Percentiles rank a stretch among this genome's conserved stretches.
Conservation (phyloP, 306 rosid species). For the Vachellia collinsii region DNA sequence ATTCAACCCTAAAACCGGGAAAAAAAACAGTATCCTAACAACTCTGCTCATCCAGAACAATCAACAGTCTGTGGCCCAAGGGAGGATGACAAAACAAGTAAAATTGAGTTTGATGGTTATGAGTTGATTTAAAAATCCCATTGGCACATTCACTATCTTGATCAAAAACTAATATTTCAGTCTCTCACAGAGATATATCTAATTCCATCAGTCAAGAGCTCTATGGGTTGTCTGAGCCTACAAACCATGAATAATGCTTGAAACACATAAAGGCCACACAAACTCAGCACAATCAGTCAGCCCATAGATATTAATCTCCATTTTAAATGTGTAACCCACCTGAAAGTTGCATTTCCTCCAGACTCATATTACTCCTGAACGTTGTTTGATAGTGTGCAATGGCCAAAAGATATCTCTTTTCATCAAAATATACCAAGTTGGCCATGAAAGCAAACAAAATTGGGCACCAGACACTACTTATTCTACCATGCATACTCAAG, state of each 20-base stretch:
- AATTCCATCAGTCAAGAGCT: background rate
- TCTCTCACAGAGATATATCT: background rate
- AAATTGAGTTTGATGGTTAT: background rate
- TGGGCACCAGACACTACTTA: no score
- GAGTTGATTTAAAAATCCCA: background rate
- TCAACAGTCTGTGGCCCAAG: background rate
- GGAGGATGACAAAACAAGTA: background rate
- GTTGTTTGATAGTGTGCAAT: background rate
- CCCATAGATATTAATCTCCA: background rate
- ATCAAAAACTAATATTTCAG: background rate
- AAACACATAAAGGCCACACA: background rate
- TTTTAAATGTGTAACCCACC: background rate
- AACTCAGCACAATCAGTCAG: background rate
- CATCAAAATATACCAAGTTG: background rate
- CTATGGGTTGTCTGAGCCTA: background rate
- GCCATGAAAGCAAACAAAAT: constrained; percentile 11
- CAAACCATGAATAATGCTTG: background rate
- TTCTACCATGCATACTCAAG: background rate
- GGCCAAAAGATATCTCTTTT: constrained; percentile 8
- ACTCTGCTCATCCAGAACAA: background rate
- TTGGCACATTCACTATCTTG: background rate
- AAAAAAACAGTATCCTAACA: background rate
- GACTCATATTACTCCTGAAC: background rate
- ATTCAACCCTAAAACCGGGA: background rate
- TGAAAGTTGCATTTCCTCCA: background rate